Evolutionary conservation across 2,329 filamentous ascomycete species (phyloP), one percentile per base, ranked within the genome.

Genomic region (Colletotrichum sp.): DNA sequence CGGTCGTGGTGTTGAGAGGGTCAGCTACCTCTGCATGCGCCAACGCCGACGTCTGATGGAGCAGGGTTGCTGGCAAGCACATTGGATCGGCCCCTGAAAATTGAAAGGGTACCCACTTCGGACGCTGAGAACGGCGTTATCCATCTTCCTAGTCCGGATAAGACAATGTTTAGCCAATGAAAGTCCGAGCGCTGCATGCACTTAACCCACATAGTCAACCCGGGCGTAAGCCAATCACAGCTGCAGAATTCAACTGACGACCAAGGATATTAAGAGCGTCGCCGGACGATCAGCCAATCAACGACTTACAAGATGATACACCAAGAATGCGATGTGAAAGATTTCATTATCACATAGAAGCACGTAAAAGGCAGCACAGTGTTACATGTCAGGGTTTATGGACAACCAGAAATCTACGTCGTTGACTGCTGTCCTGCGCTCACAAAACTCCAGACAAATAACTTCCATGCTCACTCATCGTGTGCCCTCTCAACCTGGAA

Each of bases 1-100:
- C 74, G 44, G 36, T 65, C 13, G 74, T 60, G 55, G 71, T 69
- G 59, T 68, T 68, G 69, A 63, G 66, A 70, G 39, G 55, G 36
- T 67, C 24, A 57, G 60, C 49, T 66, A 60, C 21, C 24, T 21
- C 28, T 34, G 60, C 57, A 26, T 71, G 63, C 73, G 73, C 73
- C 44, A 39, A 68, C 39, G 63, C 73, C 63, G 44, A 67, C 65
- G 72, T 75, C 72, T 75, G 36, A 68, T 72, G 69, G 63, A 75
- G 72, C 69, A 75, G 63, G 69, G 72, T 62, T 75, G 30, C 63
- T 30, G 62, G 69, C 32, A 72, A 59, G 62, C 62, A 24, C 44
- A 68, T 59, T 52, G n/a, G 72, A 65, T 44, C 18, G 71, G 36
- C 69, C 62, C 68, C 39, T 67, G 69, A 62, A 57, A 72, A 55